phyloP scores from a whole-genome alignment of 108 stramenopile species.

The Pseudonitzschia delicatissima region DNA sequence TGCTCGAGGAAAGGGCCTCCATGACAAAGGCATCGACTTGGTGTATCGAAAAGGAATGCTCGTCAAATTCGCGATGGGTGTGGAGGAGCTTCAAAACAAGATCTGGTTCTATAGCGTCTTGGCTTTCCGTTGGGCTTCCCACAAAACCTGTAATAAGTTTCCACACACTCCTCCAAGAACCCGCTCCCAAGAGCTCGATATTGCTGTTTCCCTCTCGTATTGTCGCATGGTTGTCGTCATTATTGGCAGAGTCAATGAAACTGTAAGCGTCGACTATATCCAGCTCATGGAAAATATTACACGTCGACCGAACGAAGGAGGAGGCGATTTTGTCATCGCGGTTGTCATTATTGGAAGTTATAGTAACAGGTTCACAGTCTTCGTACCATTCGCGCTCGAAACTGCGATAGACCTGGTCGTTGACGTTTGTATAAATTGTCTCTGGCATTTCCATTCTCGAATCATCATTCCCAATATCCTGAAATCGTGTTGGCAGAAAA shows the following conservation, averaged over 20 bases:
- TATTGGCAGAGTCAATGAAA: background rate
- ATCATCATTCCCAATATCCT: background rate
- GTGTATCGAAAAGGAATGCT: conserved; percentile 60
- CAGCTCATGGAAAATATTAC: conserved; percentile 29
- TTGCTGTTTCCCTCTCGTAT: too few relatives aligned
- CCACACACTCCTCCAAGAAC: conserved; percentile 28
- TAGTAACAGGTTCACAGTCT: conserved; percentile 10
- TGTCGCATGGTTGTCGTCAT: too few relatives aligned
- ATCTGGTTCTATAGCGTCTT: background rate
- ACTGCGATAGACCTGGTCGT: background rate
- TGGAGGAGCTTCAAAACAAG: conserved; percentile 70
- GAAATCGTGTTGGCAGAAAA: background rate
- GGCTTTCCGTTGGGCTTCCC: background rate
- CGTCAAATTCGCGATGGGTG: conserved; percentile 47
- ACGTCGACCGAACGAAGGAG: conserved; percentile 11
- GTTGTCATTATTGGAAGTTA: background rate
- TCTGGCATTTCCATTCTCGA: background rate
- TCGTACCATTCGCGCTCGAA: conserved; percentile 30
- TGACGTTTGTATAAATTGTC: background rate
- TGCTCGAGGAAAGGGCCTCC: conserved; percentile 58
- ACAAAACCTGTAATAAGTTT: background rate
- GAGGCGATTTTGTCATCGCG: background rate
- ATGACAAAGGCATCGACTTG: conserved; percentile 60
- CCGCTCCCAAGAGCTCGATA: conserved; percentile 13
- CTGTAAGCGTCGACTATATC: background rate